Base-by-base conservation (phyloP, 2,329 filamentous ascomycete species). In the Diaporthe citri region DNA sequence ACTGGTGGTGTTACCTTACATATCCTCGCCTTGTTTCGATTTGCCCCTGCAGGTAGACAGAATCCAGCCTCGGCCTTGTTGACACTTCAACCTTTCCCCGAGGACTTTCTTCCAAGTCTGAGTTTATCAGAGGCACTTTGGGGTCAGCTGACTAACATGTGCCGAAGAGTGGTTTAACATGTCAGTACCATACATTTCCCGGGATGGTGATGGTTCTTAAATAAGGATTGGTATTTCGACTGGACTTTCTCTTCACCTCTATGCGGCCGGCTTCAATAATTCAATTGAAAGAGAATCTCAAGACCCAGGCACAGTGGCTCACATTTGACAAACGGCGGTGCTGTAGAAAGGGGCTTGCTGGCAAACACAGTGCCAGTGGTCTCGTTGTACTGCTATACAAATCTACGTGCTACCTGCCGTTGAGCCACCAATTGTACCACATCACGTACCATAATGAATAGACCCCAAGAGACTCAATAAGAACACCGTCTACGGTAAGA, bases 31-130 rank as follows among this genome's bases (percentile, higher is more conserved):
- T 69, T 69, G 10, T 55, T 69, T 69, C 22, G 31, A 55, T 55
- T 69, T 55, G 41, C 22, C 51, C 51, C n/a, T 59, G 62, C 43
- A 66, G 51, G 62, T 70, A 73, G 72, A 73, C 52, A 73, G 51
- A 73, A 73, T 51, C 25, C 28, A 69, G 59, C 55, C 51, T 57
- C 51, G 15, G 31, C 36, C 46, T 55, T 66, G 28, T 34, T 55
- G 9, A 46, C 34, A 41, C 15, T 25, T 8, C 17, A 4, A 57
- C 8, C n/a, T 31, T 55, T 7, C 20, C 9, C 36, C 20, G 22
- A 31, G 31, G 46, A n/a, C 46, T 36, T 51, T 25, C 28, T 36
- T 20, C 9, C 43, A 25, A 15, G 1, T 10, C 10, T 22, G 59
- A 36, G 28, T 3, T 17, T 51, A 36, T 48, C 43, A 36, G 31